Evolutionary conservation across 2,329 filamentous ascomycete genomes (phyloP).

Genomic region (Xylaria sp.): DNA sequence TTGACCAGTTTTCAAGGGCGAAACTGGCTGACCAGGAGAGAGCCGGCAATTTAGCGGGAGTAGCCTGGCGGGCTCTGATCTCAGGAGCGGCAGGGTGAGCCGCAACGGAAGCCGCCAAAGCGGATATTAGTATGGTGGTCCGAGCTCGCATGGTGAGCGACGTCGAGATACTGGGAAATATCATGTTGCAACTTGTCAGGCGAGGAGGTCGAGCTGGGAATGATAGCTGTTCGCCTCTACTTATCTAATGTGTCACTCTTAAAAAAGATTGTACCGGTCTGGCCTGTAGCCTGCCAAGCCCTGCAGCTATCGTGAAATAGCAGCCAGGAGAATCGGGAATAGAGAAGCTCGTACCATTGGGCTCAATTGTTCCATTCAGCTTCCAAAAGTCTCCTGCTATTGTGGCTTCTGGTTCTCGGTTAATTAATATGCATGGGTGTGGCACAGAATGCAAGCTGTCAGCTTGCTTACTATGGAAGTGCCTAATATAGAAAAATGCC

Average conservation of each 20-base stretch:
- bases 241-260: background rate
- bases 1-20: no score
- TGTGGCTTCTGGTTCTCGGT: background rate
- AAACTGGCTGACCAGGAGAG: conserved; percentile 22
- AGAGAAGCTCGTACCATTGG: conserved; percentile 7
- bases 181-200: background rate
- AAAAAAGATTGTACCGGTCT: background rate
- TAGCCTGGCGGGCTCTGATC: conserved; percentile 4
- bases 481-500: conserved; percentile 4
- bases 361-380: background rate
- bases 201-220: background rate
- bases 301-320: conserved; percentile 15
- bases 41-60: background rate
- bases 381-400: background rate
- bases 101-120: conserved; percentile 13
- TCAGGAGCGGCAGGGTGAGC: conserved; percentile 7
- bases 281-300: background rate
- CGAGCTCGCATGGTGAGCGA: no score
- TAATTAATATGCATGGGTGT: conserved; percentile 3
- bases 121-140: background rate
- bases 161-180: no score
- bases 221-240: background rate
- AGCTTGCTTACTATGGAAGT: conserved; percentile 20
- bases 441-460: background rate
- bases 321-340: background rate